Base-by-base conservation (phyloP, 257 asterid genomes). In the Lycium barbarum region DNA sequence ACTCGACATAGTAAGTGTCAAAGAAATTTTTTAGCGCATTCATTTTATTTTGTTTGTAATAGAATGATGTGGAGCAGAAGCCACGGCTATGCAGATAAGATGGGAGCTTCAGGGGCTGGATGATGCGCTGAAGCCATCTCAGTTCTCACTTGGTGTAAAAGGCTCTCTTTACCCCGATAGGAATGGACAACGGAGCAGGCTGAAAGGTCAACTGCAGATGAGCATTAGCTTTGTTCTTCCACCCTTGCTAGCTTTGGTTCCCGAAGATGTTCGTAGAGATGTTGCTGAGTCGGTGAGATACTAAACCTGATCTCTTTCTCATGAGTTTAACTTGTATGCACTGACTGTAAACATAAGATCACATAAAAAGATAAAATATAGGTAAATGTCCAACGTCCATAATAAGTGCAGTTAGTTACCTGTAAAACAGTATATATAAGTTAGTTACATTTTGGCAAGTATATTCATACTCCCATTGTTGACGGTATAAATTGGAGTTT, bases 101-200 rank as follows among this genome's bases (percentile, higher is more conserved):
- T 95, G 99, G 98, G 94, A 97, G 92, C 98, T 97, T 55, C 93
- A 88, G 84, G 99, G 99, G 43, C 86, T 97, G 71, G 99, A 97
- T 66, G 98, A 93, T 20, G 84, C 92, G 88, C 89, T 97, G 40
- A 90, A 93, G 88, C 98, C 98, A 82, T 94, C 98, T 80, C 90
- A 95, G 36, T 94, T 97, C 83, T 83, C 92, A 65, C 97, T 97
- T 43, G 89, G 87, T 22, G 97, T 97, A 22, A 93, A 91, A 68
- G 99, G 98, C 61, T 88, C 93, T 67, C 92, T 97, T 26, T 97
- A 95, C 86, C 94, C 98, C 2, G 93, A 93, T 62, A 91, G 98
- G 59, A 89, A 86, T 2, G 98, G 98, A 54, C 61, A 90, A 40
- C 74, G 94, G 65, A 91, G 90, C 83, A 88, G 92, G 89, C 93